A percentile compares a stretch with the other conserved stretches of the same genome.
Evolutionary conservation across 768 basidiomycete species (phyloP).

Genomic region (Serpula lacrymans): DNA sequence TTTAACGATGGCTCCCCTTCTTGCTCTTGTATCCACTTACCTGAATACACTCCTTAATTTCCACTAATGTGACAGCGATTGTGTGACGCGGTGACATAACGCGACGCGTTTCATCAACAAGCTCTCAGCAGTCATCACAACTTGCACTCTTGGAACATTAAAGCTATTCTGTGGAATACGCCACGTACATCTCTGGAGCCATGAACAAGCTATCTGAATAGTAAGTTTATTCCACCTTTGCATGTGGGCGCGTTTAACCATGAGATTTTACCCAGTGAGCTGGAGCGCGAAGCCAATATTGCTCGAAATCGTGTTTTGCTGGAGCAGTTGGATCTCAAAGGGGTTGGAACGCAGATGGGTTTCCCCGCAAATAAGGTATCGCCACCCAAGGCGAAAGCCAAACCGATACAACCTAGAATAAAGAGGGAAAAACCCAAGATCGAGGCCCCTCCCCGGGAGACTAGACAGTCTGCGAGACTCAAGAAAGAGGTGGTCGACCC

Average conservation of each 20-base stretch:
- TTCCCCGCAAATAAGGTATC: constrained; percentile 39
- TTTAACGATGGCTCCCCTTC: neutral
- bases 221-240: constrained; percentile 28
- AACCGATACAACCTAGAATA: constrained; percentile 56
- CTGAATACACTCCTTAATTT: no score
- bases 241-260: neutral
- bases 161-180: no score
- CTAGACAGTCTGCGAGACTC: constrained; percentile 67
- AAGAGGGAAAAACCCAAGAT: constrained; percentile 46
- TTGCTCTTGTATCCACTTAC: neutral
- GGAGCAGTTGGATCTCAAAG: constrained; percentile 65
- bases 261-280: constrained; percentile 46
- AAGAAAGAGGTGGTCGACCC: constrained; percentile 46
- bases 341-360: constrained; percentile 47
- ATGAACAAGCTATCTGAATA: constrained; percentile 51
- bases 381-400: constrained; percentile 41
- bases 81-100: constrained; percentile 31
- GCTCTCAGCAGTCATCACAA: neutral
- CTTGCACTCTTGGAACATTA: neutral
- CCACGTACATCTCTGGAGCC: neutral
- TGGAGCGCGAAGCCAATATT: constrained; percentile 77
- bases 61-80: no score
- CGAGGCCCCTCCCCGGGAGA: constrained; percentile 55
- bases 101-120: constrained; percentile 21
- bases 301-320: constrained; percentile 75